Base-by-base conservation (phyloP, 2,329 filamentous ascomycete genomes). In the Pseudogymnoascus sp. region DNA sequence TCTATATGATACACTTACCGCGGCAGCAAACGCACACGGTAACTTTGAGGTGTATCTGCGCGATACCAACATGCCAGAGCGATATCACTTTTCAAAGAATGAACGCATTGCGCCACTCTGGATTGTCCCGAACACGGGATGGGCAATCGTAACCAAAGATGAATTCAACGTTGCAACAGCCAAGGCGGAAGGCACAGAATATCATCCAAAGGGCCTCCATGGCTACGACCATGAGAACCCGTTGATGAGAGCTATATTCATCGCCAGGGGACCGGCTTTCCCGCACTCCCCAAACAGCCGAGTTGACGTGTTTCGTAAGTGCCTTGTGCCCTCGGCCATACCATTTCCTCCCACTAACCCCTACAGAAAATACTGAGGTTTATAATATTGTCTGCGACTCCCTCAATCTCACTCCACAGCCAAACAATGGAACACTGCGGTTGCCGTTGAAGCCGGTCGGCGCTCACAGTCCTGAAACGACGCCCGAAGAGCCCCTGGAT, bases 301-400 rank as follows among this genome's bases (percentile, higher is more conserved):
- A 67, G 76, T 97, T 33, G 85, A 90, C 33, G 80, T 82, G 3
- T 97, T 97, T 74, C 93, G 90, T 93, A 83, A 84, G 89, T 66
- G 6, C 24, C 24, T 26, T 26, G 24, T 26, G 24, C 44, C 29
- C 8, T 14, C 8, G 2, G 21, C 50, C 4, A n/a, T 60, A 6
- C 42, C 13, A 19, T 53, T 63, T 50, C 7, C 59, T 38, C 61
- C 42, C 26, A 6, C 16, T 37, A 13, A 47, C 19, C 16, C 13
- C 1, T 61, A 7, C 69, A 93, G 90, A 97, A 83, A 97, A 97
- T 68, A 93, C 86, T 64, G 90, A 97, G 71, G 89, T 97, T 7
- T 97, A 97, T 77, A 96, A 96, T 71, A 90, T 97, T 66, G 76
- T 97, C 50, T 97, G 93, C 73, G 93, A 97, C 75, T 93, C 90